Percentiles rank a stretch among this genome's conserved stretches.
Conservation (phyloP, 345 rosid species). For the Balakata baccata region DNA sequence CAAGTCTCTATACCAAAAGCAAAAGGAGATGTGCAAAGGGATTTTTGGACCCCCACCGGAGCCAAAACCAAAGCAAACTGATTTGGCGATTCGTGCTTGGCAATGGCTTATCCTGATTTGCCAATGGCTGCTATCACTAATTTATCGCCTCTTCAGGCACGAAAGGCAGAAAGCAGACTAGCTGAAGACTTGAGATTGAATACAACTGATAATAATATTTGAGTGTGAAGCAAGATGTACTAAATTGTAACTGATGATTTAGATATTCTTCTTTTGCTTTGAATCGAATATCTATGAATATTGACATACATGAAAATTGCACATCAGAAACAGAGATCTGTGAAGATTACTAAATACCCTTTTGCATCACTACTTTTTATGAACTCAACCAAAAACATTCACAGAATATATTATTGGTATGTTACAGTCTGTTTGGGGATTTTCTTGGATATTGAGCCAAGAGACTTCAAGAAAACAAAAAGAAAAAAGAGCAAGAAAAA, state of each 20-base stretch:
- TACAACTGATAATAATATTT: neutral
- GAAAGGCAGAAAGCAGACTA: conserved; percentile 21
- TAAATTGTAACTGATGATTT: neutral
- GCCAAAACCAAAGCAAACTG: conserved; percentile 15
- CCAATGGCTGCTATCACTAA: conserved; percentile 20
- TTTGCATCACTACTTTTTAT: too few species aligned
- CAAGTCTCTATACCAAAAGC: conserved; percentile 73
- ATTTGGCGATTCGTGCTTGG: conserved; percentile 15
- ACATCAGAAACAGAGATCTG: too few species aligned
- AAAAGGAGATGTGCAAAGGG: conserved; percentile 82
- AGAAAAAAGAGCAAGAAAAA: neutral
- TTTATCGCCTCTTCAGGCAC: conserved; percentile 13
- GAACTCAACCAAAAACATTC: too few species aligned
- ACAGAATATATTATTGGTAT: too few species aligned
- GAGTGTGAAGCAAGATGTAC: neutral
- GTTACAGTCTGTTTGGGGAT: neutral
- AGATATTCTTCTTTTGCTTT: neutral
- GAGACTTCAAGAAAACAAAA: too few species aligned
- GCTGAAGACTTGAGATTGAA: neutral
- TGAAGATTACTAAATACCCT: too few species aligned
- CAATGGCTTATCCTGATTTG: conserved; percentile 17
- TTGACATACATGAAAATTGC: too few species aligned
- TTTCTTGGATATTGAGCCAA: too few species aligned
- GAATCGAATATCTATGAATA: neutral
- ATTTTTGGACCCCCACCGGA: conserved; percentile 58